phyloP scores from a whole-genome alignment of 2,329 filamentous ascomycete genomes.

The Cryphonectria carpinicola region DNA sequence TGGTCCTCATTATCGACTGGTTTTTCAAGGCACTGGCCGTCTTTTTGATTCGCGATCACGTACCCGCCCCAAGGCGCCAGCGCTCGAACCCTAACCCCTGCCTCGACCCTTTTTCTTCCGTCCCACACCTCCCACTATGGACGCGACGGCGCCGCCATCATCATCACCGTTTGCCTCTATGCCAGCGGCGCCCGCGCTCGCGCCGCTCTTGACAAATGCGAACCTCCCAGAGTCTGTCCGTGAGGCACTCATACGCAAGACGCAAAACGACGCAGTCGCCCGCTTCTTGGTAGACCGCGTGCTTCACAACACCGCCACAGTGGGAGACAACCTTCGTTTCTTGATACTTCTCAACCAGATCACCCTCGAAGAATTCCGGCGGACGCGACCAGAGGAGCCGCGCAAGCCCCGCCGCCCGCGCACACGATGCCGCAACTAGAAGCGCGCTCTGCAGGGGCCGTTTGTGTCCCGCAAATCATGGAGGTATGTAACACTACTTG shows the following conservation, averaged over 20 bases:
- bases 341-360: conserved; percentile 13
- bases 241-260: background rate
- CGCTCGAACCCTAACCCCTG: conserved; percentile 10
- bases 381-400: conserved; percentile 6
- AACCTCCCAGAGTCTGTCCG: conserved; percentile 1
- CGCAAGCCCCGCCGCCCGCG: conserved; percentile 7
- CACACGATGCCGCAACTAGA: conserved; percentile 25
- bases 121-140: conserved; percentile 6
- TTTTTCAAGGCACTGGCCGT: background rate
- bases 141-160: conserved; percentile 10
- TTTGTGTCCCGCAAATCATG: conserved; percentile 42
- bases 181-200: background rate
- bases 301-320: background rate
- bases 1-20: background rate
- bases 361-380: conserved; percentile 13
- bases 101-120: background rate
- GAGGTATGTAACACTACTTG: conserved; percentile 38
- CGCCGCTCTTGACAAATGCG: background rate
- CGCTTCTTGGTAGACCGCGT: conserved; percentile 6
- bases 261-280: conserved; percentile 4
- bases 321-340: conserved; percentile 2
- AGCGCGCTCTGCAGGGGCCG: conserved; percentile 16
- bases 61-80: background rate
- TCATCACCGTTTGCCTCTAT: background rate
- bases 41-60: background rate